Percentiles rank a stretch among this genome's conserved stretches.
Evolutionary conservation across 495 filamentous ascomycete genomes (phyloP).

Genomic region (Daldinia decipiens): DNA sequence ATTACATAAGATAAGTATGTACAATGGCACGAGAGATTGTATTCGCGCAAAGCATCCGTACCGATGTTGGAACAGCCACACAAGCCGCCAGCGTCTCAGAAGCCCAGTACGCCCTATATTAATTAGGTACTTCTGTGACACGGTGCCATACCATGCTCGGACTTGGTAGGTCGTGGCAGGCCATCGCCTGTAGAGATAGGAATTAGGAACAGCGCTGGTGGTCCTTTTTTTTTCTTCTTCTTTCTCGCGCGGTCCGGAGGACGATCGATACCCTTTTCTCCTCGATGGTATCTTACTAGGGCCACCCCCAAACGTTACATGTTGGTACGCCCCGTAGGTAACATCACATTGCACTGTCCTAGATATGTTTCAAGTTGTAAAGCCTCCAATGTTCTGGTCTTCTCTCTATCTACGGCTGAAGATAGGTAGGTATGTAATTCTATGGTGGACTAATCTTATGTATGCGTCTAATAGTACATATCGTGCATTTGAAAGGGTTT

Average conservation of each 20-base stretch:
- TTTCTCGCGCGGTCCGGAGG: conserved; percentile 5
- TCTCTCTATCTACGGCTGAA: conserved; percentile 13
- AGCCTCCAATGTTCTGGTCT: conserved; percentile 7
- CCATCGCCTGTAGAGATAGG: conserved; percentile 26
- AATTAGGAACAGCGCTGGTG: conserved; percentile 19
- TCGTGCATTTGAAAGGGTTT: not conserved
- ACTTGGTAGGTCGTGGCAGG: conserved; percentile 29
- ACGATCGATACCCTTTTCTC: conserved; percentile 38
- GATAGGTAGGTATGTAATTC: not conserved
- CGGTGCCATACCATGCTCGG: conserved; percentile 42
- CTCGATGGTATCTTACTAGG: conserved; percentile 17
- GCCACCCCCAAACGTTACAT: conserved; percentile 22
- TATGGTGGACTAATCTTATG: not conserved
- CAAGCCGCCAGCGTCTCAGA: conserved; percentile 43
- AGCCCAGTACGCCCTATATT: conserved; percentile 41
- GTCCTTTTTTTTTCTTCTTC: conserved; percentile 11
- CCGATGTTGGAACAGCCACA: conserved; percentile 42
- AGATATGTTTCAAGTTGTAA: conserved; percentile 7
- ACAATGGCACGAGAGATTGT: conserved; percentile 26
- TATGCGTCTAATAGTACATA: conserved; percentile 2
- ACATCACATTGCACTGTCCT: conserved; percentile 30
- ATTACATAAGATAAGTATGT: conserved; percentile 36
- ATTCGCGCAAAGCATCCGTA: conserved; percentile 38
- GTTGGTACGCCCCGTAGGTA: conserved; percentile 29
- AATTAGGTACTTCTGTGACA: conserved; percentile 46